phyloP scores from a whole-genome alignment of 306 rosid species.

The Medicago truncatula region MtrunA17r5.0-ANR NC_053044.1:51828001-51828500 shows the following conservation, averaged over 20 bases:
- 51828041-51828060: constrained; percentile 83
- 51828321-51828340: constrained; percentile 68
- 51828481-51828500: constrained; percentile 79
- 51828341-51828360: constrained; percentile 47
- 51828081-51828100: constrained; percentile 66
- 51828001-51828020: constrained; percentile 63
- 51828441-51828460: constrained; percentile 56
- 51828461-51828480: constrained; percentile 38
- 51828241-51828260: constrained; percentile 89
- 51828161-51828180: constrained; percentile 46
- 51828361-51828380: constrained; percentile 57
- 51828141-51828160: constrained; percentile 62
- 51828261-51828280: constrained; percentile 65
- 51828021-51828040: constrained; percentile 53
- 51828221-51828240: constrained; percentile 50
- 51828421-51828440: constrained; percentile 60
- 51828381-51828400: constrained; percentile 65
- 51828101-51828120: constrained; percentile 75
- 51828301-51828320: constrained; percentile 71
- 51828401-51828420: constrained; percentile 55
- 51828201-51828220: constrained; percentile 63
- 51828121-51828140: constrained; percentile 67
- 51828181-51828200: constrained; percentile 51
- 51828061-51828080: constrained; percentile 76
- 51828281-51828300: constrained; percentile 42